phyloP scores from a whole-genome alignment of 805 yeast genomes.

The Ogataea chonburiensis region DNA sequence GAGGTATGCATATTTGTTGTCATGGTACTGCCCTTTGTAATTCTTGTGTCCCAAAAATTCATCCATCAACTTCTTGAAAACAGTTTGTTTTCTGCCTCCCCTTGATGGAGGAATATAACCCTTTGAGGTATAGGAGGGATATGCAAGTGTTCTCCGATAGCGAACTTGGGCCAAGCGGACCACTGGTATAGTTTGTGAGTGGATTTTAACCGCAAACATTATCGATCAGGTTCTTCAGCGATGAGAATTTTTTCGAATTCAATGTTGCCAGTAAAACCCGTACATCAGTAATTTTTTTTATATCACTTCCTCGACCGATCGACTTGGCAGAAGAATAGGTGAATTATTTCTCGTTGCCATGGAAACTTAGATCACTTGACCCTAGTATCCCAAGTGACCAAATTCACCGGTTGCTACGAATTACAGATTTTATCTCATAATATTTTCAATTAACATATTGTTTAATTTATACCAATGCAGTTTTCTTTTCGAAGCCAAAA shows the following conservation, averaged over 20 bases:
- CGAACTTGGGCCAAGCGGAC: conserved; percentile 40
- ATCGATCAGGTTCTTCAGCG: neutral
- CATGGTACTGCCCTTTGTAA: conserved; percentile 74
- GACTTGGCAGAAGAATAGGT: too few species aligned
- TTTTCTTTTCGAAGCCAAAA: conserved; percentile 18
- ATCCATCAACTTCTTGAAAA: conserved; percentile 61
- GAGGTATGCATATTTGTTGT: conserved; percentile 72
- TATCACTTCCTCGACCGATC: too few species aligned
- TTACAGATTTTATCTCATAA: too few species aligned
- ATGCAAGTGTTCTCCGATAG: conserved; percentile 52
- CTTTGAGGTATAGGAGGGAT: conserved; percentile 50
- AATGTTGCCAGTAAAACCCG: conserved; percentile 6
- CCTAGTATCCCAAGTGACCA: too few species aligned
- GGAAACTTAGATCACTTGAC: too few species aligned
- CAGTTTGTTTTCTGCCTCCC: conserved; percentile 42
- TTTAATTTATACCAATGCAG: conserved; percentile 10
- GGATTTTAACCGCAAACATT: conserved; percentile 6
- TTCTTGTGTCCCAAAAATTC: conserved; percentile 82
- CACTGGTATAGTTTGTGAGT: conserved; percentile 2
- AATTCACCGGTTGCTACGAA: too few species aligned
- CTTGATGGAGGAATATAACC: conserved; percentile 38
- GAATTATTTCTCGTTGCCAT: too few species aligned
- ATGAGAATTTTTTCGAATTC: conserved; percentile 13
- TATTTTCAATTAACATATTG: too few species aligned
- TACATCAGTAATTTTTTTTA: too few species aligned